Percentiles rank a stretch among this genome's conserved stretches.
Evolutionary conservation across 2,329 filamentous ascomycete genomes (phyloP).

Genomic region (Aspergillus unguis): DNA sequence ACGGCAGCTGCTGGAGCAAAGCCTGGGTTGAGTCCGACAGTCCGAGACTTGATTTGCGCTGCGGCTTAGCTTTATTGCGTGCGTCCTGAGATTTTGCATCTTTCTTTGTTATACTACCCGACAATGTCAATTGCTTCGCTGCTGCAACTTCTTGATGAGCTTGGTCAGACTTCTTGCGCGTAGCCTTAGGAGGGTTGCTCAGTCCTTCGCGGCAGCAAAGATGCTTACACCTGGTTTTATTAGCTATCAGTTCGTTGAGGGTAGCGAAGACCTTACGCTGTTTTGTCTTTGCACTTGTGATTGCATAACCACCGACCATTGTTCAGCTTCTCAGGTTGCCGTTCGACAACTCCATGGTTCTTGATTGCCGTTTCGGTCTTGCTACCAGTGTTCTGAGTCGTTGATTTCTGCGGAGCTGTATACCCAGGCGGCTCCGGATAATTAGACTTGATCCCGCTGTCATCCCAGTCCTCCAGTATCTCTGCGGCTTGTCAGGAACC

Average conservation of each 20-base stretch:
- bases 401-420: not conserved
- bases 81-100: not conserved
- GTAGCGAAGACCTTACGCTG: conserved; percentile 32
- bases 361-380: conserved; percentile 11
- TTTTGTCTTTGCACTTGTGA: conserved; percentile 64
- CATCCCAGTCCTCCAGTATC: not conserved
- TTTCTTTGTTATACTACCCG: conserved; percentile 25
- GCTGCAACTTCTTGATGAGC: conserved; percentile 21
- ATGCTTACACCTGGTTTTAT: conserved; percentile 60
- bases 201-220: conserved; percentile 69
- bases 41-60: not conserved
- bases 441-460: not conserved
- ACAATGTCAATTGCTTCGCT: conserved; percentile 28
- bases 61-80: not conserved
- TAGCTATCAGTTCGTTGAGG: not conserved
- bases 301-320: conserved; percentile 75
- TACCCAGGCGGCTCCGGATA: not conserved
- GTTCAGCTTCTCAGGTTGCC: conserved; percentile 52
- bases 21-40: not conserved
- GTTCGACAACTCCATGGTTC: conserved; percentile 14
- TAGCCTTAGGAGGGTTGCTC: conserved; percentile 57
- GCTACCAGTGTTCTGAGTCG: conserved; percentile 9
- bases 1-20: not conserved
- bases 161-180: conserved; percentile 21
- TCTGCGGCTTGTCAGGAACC: not conserved